Evolutionary conservation across 495 filamentous ascomycete genomes (phyloP).

Genomic region (Talaromyces thailandensis): DNA sequence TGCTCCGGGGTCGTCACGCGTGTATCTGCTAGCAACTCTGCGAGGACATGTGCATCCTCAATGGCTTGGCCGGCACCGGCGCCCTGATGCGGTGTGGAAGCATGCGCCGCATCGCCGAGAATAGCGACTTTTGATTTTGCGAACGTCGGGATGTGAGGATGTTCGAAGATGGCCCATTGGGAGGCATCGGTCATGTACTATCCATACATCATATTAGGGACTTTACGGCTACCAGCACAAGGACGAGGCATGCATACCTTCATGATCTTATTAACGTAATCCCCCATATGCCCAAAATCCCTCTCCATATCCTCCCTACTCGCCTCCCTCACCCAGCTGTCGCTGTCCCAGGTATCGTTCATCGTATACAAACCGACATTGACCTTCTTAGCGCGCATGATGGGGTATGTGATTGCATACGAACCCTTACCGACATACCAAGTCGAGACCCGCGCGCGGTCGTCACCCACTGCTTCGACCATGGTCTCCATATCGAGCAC

Average conservation of each 20-base stretch:
- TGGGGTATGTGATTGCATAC: constrained; percentile 57
- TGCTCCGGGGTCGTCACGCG: not conserved
- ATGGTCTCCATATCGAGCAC: constrained; percentile 54
- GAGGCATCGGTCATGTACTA: constrained; percentile 37
- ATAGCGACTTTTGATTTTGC: constrained; percentile 45
- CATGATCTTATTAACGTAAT: constrained; percentile 35
- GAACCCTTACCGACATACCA: constrained; percentile 49
- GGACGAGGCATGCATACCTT: constrained; percentile 20
- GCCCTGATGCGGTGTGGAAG: constrained; percentile 61
- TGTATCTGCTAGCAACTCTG: constrained; percentile 44
- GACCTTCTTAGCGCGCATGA: constrained; percentile 52
- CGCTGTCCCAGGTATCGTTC: constrained; percentile 35
- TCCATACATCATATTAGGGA: not conserved
- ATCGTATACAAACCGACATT: constrained; percentile 47
- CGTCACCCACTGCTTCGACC: constrained; percentile 41
- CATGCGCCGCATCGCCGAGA: constrained; percentile 63
- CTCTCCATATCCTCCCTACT: constrained; percentile 45
- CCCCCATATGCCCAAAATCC: constrained; percentile 48
- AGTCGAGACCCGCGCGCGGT: constrained; percentile 38
- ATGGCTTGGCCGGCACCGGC: constrained; percentile 60
- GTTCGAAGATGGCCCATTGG: constrained; percentile 58
- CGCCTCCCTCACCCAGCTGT: constrained; percentile 48
- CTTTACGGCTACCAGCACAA: not conserved
- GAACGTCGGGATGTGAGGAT: constrained; percentile 46
- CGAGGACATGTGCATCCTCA: constrained; percentile 56